Evolutionary conservation across 2,329 filamentous ascomycete genomes (phyloP).

Genomic region (Colletotrichum trifolii): DNA sequence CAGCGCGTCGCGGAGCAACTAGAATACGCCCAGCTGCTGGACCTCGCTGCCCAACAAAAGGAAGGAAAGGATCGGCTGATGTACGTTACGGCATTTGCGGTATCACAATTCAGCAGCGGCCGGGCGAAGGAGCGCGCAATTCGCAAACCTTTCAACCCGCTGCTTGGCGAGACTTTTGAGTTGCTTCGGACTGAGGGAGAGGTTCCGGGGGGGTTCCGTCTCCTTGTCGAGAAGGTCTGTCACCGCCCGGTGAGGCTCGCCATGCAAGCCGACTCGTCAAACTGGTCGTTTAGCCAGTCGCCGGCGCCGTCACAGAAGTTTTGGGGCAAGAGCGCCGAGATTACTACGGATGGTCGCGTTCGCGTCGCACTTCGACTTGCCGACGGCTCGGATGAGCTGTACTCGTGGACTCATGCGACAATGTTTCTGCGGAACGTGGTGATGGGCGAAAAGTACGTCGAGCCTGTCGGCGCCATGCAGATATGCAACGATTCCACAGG

Average conservation of each 20-base stretch:
- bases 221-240: constrained; percentile 94
- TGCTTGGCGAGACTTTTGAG: constrained; percentile 96
- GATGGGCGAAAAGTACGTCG: constrained; percentile 97
- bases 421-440: constrained; percentile 96
- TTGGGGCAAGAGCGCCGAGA: constrained; percentile 96
- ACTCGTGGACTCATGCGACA: constrained; percentile 89
- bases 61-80: constrained; percentile 77
- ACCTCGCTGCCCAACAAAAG: constrained; percentile 74
- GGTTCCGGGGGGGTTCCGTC: constrained; percentile 78
- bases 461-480: constrained; percentile 91
- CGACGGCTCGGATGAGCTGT: constrained; percentile 80
- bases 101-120: constrained; percentile 84
- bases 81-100: constrained; percentile 88
- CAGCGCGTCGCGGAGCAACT: constrained; percentile 91
- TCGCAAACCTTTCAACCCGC: constrained; percentile 96
- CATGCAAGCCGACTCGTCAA: constrained; percentile 87
- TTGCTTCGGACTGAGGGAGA: constrained; percentile 86
- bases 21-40: constrained; percentile 88
- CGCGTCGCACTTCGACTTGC: constrained; percentile 76
- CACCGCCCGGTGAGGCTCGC: constrained; percentile 94
- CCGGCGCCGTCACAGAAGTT: constrained; percentile 95
- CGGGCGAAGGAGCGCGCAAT: constrained; percentile 91
- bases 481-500: constrained; percentile 86
- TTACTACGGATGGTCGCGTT: constrained; percentile 90
- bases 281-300: constrained; percentile 89